Conservation (phyloP, 2,329 filamentous ascomycete genomes). For the Amylocarpus encephaloides region DNA sequence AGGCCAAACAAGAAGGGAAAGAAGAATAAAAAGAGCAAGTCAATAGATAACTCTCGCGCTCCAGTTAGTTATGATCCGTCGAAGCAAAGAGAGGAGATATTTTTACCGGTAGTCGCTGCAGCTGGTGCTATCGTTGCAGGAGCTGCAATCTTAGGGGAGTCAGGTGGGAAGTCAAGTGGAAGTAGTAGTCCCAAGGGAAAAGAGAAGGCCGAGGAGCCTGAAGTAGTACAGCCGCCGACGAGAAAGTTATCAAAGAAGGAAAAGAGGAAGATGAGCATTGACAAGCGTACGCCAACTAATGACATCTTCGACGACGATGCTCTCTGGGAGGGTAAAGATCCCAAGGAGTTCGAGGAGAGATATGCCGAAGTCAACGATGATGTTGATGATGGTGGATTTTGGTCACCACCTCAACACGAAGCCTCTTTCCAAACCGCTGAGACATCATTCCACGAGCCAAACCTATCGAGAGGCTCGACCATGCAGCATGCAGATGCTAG, state of each 20-base stretch:
- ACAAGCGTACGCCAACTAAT: conserved; percentile 36
- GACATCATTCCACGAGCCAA: conserved; percentile 7
- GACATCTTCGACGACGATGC: conserved; percentile 41
- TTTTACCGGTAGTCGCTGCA: conserved; percentile 13
- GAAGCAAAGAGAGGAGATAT: conserved; percentile 9
- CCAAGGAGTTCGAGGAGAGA: conserved; percentile 26
- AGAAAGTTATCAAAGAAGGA: conserved; percentile 35
- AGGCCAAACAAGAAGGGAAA: conserved; percentile 34
- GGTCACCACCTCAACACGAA: conserved; percentile 29
- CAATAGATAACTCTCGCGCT: conserved; percentile 8
- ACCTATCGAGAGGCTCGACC: conserved; percentile 2
- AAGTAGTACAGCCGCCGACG: conserved; percentile 26
- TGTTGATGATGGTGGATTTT: conserved; percentile 28
- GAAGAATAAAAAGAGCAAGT: conserved; percentile 33
- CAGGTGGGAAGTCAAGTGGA: neutral
- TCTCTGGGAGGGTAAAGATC: conserved; percentile 40
- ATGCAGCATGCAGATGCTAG: neutral
- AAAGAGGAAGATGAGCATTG: conserved; percentile 35
- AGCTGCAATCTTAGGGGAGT: conserved; percentile 12
- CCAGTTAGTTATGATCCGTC: conserved; percentile 5
- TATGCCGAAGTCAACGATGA: conserved; percentile 18
- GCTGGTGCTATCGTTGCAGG: conserved; percentile 9
- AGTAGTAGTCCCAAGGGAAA: conserved; percentile 33
- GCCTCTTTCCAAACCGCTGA: conserved; percentile 6
- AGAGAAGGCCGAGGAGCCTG: neutral